These are phyloP conservation scores for Phaeomoniella chlamydospora DNA, from an alignment of 2,329 filamentous ascomycete species.

Conservation along the genomic window DNA sequence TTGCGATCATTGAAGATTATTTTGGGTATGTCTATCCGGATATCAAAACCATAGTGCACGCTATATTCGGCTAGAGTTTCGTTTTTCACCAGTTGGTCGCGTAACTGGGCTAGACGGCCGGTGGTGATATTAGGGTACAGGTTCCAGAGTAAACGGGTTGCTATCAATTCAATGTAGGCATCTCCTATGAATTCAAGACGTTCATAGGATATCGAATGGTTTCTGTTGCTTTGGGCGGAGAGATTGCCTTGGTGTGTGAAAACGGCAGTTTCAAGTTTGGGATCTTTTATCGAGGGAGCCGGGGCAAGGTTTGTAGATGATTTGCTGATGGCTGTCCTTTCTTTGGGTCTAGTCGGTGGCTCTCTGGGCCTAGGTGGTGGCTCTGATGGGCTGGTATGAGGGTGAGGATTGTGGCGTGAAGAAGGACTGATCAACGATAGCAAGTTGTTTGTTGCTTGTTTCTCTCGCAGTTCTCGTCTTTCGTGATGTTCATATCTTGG, in stretches of 20 bases:
- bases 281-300: slow-evolving; percentile 47
- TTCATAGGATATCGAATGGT: slow-evolving; percentile 50
- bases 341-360: slow-evolving; percentile 28
- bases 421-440: too few relatives aligned
- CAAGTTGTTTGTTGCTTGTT: too few relatives aligned
- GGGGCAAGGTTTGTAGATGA: slow-evolving; percentile 8
- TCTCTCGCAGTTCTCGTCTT: too few relatives aligned
- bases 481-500: too few relatives aligned
- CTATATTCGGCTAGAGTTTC: slow-evolving; percentile 59
- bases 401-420: too few relatives aligned
- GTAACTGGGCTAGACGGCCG: slow-evolving; percentile 59
- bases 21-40: slow-evolving; percentile 43
- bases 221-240: slow-evolving; percentile 13
- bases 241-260: slow-evolving; percentile 50
- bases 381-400: too few relatives aligned
- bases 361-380: too few relatives aligned
- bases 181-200: slow-evolving; percentile 81
- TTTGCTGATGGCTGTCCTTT: neutral
- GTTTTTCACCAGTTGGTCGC: slow-evolving; percentile 72
- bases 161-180: slow-evolving; percentile 65
- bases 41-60: slow-evolving; percentile 54
- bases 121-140: slow-evolving; percentile 52
- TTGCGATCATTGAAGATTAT: slow-evolving; percentile 11
- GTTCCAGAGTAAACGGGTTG: slow-evolving; percentile 59
- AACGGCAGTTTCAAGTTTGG: slow-evolving; percentile 43